Evolutionary conservation across 345 rosid species (phyloP).

Genomic region (Citrus mangshanensis): DNA sequence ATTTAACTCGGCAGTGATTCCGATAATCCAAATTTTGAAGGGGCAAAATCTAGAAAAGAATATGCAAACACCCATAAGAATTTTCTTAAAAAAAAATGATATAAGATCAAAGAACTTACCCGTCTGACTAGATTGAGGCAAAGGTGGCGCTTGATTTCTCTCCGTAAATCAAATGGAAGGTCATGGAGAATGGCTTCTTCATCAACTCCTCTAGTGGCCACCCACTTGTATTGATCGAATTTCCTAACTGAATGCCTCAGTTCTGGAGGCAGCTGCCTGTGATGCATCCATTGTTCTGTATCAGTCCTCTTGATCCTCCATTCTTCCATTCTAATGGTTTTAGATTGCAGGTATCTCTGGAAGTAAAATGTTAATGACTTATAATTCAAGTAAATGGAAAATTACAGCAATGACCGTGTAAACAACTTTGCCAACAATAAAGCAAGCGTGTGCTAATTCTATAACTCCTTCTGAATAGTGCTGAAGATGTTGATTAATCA

Average conservation of each 20-base stretch:
- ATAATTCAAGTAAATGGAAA: neutral
- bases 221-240: conserved; percentile 27
- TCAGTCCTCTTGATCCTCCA: conserved; percentile 27
- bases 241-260: conserved; percentile 15
- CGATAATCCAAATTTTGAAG: too few species aligned
- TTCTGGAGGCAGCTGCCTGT: conserved; percentile 27
- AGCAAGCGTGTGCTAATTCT: too few species aligned
- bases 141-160: conserved; percentile 24
- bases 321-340: conserved; percentile 10
- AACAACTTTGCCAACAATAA: too few species aligned
- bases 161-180: conserved; percentile 17
- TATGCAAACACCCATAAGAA: too few species aligned
- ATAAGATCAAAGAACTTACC: conserved; percentile 5
- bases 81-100: too few species aligned
- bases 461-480: too few species aligned
- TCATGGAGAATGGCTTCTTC: conserved; percentile 21
- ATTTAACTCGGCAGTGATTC: too few species aligned
- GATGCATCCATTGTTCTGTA: conserved; percentile 27
- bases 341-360: conserved; percentile 21
- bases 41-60: too few species aligned
- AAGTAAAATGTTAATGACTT: neutral
- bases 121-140: conserved; percentile 20
- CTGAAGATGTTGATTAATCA: too few species aligned
- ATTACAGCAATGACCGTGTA: too few species aligned
- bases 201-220: conserved; percentile 25